Evolutionary conservation across 192 early-diverging fungal genomes (phyloP).

Genomic region (Backusella morwellensis): DNA sequence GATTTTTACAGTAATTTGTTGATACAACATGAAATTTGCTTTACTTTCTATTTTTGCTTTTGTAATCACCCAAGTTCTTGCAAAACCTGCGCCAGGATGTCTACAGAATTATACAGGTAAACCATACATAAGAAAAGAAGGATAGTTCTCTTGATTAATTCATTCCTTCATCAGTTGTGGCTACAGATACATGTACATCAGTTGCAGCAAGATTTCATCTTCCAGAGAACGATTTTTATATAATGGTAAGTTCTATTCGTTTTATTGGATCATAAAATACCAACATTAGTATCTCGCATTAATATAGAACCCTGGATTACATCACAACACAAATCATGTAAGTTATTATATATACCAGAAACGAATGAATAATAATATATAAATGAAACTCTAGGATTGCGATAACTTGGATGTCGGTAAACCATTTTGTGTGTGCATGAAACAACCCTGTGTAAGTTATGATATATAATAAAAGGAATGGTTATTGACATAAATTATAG

Average conservation of each 20-base stretch:
- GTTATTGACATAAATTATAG: not conserved
- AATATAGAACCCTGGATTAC: conserved; percentile 12
- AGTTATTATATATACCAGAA: not conserved
- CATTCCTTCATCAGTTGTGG: not conserved
- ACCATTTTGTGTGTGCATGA: conserved; percentile 10
- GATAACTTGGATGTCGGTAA: conserved; percentile 8
- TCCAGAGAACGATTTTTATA: not conserved
- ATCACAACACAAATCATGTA: conserved; percentile 1
- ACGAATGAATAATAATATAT: not conserved
- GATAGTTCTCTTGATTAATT: not conserved
- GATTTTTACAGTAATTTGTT: too few species aligned
- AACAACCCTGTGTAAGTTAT: not conserved
- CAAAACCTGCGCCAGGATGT: not conserved
- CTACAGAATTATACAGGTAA: not conserved
- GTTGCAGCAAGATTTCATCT: not conserved
- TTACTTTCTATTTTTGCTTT: not conserved
- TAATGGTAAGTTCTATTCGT: not conserved
- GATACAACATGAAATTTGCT: not conserved
- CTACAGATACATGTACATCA: not conserved
- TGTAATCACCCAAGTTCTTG: not conserved
- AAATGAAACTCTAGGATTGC: not conserved
- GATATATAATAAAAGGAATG: not conserved
- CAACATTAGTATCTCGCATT: not conserved
- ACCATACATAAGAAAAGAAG: not conserved
- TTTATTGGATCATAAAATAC: not conserved